phyloP scores from a whole-genome alignment of 164 flowering plant species.

The Piper betle region DNA sequence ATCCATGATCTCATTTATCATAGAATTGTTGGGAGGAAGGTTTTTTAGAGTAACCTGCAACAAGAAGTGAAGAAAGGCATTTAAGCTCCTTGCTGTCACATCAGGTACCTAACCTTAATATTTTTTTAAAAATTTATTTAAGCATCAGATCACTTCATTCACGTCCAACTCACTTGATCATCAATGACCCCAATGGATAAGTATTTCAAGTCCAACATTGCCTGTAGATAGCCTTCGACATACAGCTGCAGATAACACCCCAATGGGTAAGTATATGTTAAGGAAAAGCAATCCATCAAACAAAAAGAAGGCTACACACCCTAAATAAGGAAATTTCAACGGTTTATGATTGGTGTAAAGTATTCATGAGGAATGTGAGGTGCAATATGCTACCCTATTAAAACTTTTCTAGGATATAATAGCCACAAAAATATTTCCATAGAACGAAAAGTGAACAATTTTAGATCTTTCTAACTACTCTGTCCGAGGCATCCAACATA shows the following conservation, averaged over 20 bases:
- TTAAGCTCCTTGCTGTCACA: not conserved
- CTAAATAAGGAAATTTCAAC: not conserved
- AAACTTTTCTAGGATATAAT: too few species aligned
- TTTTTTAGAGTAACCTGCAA: slow-evolving; percentile 78
- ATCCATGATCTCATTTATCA: slow-evolving; percentile 73
- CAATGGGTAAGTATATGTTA: slow-evolving; percentile 3
- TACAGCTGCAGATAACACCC: slow-evolving; percentile 48
- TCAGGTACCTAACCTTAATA: not conserved
- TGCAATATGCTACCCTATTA: too few species aligned
- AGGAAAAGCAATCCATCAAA: not conserved
- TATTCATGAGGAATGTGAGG: too few species aligned
- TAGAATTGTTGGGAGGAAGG: slow-evolving; percentile 82
- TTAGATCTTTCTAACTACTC: too few species aligned
- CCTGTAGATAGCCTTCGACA: slow-evolving; percentile 93
- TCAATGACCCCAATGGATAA: slow-evolving; percentile 81
- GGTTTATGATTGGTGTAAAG: not conserved
- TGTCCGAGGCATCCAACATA: too few species aligned
- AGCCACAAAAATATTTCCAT: too few species aligned
- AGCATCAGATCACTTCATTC: not conserved
- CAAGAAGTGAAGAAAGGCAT: not conserved
- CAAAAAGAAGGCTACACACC: too few species aligned
- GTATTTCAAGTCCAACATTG: slow-evolving; percentile 80
- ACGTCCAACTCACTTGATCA: slow-evolving; percentile 39
- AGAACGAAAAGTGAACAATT: too few species aligned
- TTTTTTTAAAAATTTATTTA: too few species aligned